Base-by-base conservation (phyloP, 345 rosid species). In the Abelmoschus esculentus region DNA sequence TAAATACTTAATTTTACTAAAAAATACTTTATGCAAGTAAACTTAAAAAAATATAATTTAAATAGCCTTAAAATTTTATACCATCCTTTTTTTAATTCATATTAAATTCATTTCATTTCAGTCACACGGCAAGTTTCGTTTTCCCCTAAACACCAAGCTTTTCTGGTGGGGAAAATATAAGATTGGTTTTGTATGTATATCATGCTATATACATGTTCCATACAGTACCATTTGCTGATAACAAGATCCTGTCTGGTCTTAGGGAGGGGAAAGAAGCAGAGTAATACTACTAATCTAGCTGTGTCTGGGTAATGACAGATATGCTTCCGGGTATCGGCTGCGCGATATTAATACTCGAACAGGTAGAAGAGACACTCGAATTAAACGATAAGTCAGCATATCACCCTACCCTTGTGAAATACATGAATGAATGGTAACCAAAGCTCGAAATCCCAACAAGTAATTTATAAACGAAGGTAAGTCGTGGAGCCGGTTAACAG, bases 381-480 rank as follows among this genome's bases (percentile, higher is more conserved):
- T n/a, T n/a, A n/a, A n/a, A n/a, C n/a, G n/a, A n/a, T n/a, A 46
- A 15, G 53, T n/a, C 65, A 38, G 26, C 12, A 52, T 38, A 59
- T 38, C 71, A 55, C 55, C 55, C 55, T 64, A 46, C 36, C 69
- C 36, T 44, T 55, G 6, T 44, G 36, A 14, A n/a, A n/a, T n/a
- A n/a, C n/a, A n/a, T n/a, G n/a, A n/a, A n/a, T n/a, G n/a, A 19
- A 64, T 42, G 44, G 19, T 42, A 11, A 36, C 22, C 65, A 28
- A 32, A 22, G 65, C 70, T 38, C 17, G 46, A 63, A 26, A 34
- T 65, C 58, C 66, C 70, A 64, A 42, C 13, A 59, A 74, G 54
- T 64, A 49, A 42, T 71, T 63, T 64, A 28, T 9, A 57, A 60
- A 42, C 56, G 40, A 38, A 7, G 40, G 56, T 31, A 17, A 38